Base-by-base conservation (phyloP, 2,329 filamentous ascomycete genomes). In the Aureobasidium musti region DNA sequence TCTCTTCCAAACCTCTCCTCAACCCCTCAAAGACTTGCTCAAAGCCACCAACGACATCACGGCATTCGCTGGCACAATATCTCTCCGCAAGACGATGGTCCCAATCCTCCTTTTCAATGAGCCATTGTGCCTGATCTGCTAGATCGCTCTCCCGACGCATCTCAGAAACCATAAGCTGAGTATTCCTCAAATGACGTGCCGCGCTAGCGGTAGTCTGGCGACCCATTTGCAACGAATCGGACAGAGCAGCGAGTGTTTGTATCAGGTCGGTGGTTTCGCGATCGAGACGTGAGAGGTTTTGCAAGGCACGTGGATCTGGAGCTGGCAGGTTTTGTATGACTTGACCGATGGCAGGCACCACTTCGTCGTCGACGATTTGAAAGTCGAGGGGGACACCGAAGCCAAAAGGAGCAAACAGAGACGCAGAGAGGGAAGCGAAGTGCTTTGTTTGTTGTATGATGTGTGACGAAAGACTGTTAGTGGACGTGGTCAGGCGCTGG, bases 151-250 rank as follows among this genome's bases (percentile, higher is more conserved):
- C 95, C 67, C 87, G 86, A 70, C 89, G 86, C 81, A 97, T 89
- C 72, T 97, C 94, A 1, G 88, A 86, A 1, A 98, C 89, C 68
- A 96, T 86, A 75, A 96, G 93, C 72, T 89, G 91, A 7, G 91
- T 92, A 41, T 87, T 91, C 71, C 90, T 89, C 61, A 99, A 81
- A 52, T 92, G 86, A 65, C 95, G 84, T 2, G 89, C 88, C 1
- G 94, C 95, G 11, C 90, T 89, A 3, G 88, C 90, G 0, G 91
- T 95, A 1, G 91, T 90, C 78, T 98, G 94, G 14, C 92, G 88
- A 37, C 90, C 92, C 89, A 98, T 97, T 78, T 98, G 94, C 39
- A 99, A 83, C 3, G 91, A 93, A 76, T 99, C 95, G 7, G 91
- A 92, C 5, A 99, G 83, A 71, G 92, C 90, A 72, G 91, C 92